phyloP scores from a whole-genome alignment of 1,284 basidiomycete genomes.

The Ustanciosporium gigantosporum region DNA sequence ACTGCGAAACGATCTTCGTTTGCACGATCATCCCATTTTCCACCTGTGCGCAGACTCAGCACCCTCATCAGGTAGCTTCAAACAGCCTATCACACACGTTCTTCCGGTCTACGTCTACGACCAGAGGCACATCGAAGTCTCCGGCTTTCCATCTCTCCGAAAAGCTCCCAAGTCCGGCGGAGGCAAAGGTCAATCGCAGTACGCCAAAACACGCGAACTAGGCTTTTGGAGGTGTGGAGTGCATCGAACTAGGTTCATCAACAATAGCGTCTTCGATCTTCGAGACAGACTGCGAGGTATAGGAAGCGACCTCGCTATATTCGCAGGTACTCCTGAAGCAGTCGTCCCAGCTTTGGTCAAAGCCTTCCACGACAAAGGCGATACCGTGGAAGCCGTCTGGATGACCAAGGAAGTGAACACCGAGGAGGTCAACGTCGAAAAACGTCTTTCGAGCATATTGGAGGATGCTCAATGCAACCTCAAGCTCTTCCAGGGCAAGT shows the following conservation, averaged over 20 bases:
- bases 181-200: constrained; percentile 11
- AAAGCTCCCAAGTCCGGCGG: constrained; percentile 23
- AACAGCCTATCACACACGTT: constrained; percentile 43
- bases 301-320: constrained; percentile 46
- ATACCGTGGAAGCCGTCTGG: constrained; percentile 63
- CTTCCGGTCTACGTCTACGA: constrained; percentile 52
- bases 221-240: constrained; percentile 43
- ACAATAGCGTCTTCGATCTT: constrained; percentile 46
- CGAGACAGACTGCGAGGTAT: constrained; percentile 13
- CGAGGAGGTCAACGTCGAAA: constrained; percentile 45
- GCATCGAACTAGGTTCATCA: constrained; percentile 44
- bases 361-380: constrained; percentile 59
- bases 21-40: constrained; percentile 53
- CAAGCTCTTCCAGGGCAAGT: constrained; percentile 27
- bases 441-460: constrained; percentile 10
- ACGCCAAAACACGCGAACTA: constrained; percentile 37
- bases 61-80: constrained; percentile 19
- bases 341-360: constrained; percentile 60
- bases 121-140: constrained; percentile 42
- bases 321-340: constrained; percentile 44
- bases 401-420: constrained; percentile 62
- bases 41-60: constrained; percentile 34
- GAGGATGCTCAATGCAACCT: constrained; percentile 6
- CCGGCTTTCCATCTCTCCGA: constrained; percentile 31
- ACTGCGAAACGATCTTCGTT: constrained; percentile 48